Evolutionary conservation across 345 rosid genomes (phyloP).

Genomic region (Microcos paniculata): DNA sequence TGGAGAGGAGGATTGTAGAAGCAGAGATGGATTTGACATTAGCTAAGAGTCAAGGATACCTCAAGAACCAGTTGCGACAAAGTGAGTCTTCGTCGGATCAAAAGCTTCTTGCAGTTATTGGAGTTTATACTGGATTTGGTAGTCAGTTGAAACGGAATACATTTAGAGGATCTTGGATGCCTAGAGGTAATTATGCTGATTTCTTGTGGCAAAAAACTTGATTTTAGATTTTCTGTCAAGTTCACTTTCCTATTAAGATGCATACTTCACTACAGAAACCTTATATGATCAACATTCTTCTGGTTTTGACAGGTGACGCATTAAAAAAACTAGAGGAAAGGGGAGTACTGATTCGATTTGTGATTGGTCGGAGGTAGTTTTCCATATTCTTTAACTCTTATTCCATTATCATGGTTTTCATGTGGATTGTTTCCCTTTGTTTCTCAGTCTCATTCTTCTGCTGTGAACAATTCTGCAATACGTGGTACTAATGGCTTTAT

Average conservation of each 20-base stretch:
- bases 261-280: background rate
- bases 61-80: slow-evolving; percentile 45
- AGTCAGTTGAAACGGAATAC: slow-evolving; percentile 69
- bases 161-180: slow-evolving; percentile 97
- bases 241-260: background rate
- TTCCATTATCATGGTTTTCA: background rate
- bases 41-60: slow-evolving; percentile 92
- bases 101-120: slow-evolving; percentile 86
- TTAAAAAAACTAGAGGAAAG: slow-evolving; percentile 83
- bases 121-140: slow-evolving; percentile 95
- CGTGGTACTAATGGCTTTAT: slow-evolving; percentile 6
- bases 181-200: slow-evolving; percentile 51
- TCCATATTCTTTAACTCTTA: slow-evolving; percentile 23
- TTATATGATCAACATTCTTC: background rate
- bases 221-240: background rate
- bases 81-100: slow-evolving; percentile 48
- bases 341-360: slow-evolving; percentile 86
- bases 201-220: background rate
- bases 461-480: background rate
- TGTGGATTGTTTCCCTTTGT: slow-evolving; percentile 1
- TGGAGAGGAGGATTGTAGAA: slow-evolving; percentile 84
- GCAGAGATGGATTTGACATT: slow-evolving; percentile 93
- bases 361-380: slow-evolving; percentile 89
- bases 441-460: slow-evolving; percentile 10
- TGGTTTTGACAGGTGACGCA: slow-evolving; percentile 57